Evolutionary conservation across 2,329 filamentous ascomycete species (phyloP), one percentile per base, ranked within the genome.

Genomic region (Colletotrichum sp.): DNA sequence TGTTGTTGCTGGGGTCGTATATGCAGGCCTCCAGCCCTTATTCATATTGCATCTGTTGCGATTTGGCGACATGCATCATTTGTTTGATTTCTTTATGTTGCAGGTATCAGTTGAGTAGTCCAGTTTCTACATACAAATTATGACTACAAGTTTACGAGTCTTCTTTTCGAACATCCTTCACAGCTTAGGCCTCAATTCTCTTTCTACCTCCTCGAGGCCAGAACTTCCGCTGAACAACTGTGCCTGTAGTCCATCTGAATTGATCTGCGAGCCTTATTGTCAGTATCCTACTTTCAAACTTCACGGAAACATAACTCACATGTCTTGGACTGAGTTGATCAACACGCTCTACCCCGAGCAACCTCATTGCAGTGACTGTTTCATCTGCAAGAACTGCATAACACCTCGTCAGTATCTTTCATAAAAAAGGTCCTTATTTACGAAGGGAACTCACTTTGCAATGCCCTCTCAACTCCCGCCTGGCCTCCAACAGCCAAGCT

Each of bases 401-500:
- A 18, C 28, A 4, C n/a, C 2, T n/a, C 9, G 26, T 78, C 36
- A 78, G 62, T 24, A 32, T 28, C 39, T 49, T 49, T 18, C 18
- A 49, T 7, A 21, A 49, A n/a, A 2, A 21, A 49, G 1, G 18
- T n/a, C 3, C 39, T 49, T 49, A 2, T 21, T 49, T 49, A 49
- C 10, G 12, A 8, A 18, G 28, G 32, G 21, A 15, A 86, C 89
- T 84, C 84, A 91, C 90, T 90, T 75, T 89, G 87, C 70, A 90
- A 87, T 74, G 90, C 82, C 81, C 90, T 87, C 79, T 90, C 88
- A 21, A 90, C 87, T 3, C 89, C 89, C 71, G 88, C 88, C 78
- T 90, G 88, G 7, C 90, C 89, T 75, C 91, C 91, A 6, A 88
- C 63, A 16, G 74, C 87, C 30, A 89, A 83, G 3, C 88, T 88